Conservation (phyloP, 2,329 filamentous ascomycete species). For the Macrophomina pseudophaseolina region DNA sequence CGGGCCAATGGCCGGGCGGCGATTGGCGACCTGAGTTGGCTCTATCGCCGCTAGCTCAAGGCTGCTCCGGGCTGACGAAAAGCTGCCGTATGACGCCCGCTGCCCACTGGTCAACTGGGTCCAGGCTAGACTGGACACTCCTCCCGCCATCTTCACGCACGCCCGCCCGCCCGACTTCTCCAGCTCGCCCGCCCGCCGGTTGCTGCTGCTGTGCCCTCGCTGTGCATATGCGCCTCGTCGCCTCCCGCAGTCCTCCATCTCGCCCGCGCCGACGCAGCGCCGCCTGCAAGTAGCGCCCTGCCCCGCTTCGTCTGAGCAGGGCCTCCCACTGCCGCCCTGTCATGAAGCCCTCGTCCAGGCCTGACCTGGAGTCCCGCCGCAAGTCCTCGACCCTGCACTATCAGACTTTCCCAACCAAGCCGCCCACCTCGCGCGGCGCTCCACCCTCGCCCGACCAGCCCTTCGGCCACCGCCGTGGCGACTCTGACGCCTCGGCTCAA, state of each 20-base stretch:
- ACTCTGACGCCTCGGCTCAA: conserved; percentile 43
- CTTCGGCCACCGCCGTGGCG: conserved; percentile 31
- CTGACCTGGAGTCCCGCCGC: conserved; percentile 42
- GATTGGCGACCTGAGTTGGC: neutral
- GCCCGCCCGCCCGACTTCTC: neutral
- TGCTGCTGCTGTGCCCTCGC: conserved; percentile 10
- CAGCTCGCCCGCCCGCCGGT: neutral
- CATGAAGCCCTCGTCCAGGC: conserved; percentile 22
- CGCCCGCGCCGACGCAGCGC: conserved; percentile 2
- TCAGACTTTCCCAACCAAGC: conserved; percentile 79
- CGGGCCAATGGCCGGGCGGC: neutral
- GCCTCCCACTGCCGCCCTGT: conserved; percentile 9
- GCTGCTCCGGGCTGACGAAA: conserved; percentile 3
- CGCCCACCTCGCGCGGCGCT: conserved; percentile 69
- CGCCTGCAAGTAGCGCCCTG: conserved; percentile 6
- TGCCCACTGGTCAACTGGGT: neutral
- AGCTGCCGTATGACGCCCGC: conserved; percentile 10
- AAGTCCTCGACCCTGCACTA: conserved; percentile 69
- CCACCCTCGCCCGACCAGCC: conserved; percentile 44
- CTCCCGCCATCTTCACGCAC: conserved; percentile 6
- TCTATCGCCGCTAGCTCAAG: conserved; percentile 4
- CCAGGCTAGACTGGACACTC: too few species aligned
- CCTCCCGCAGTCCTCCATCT: neutral
- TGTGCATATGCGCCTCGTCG: conserved; percentile 17
- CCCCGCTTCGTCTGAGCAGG: neutral